Percentiles rank a stretch among this genome's conserved stretches.
These are phyloP conservation scores for Eimeria maxima DNA, from an alignment of 169 alveolate species.

Conservation along the genomic window DNA sequence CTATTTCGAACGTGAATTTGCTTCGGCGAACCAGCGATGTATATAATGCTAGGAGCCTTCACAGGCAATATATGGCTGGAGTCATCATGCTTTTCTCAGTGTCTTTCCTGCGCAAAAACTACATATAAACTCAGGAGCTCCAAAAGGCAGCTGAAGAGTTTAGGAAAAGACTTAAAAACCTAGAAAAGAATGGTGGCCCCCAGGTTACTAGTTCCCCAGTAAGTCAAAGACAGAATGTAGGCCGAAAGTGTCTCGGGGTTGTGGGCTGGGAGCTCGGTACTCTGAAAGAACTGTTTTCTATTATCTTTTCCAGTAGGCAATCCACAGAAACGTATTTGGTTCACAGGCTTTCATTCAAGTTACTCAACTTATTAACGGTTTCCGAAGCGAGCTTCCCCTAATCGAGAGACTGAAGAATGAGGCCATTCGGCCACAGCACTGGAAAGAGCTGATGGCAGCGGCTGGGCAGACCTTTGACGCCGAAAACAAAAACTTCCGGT, in stretches of 20 bases:
- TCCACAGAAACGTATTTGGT: neutral
- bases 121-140: conserved; percentile 82
- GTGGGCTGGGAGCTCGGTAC: neutral
- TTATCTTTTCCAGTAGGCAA: neutral
- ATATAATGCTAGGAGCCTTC: neutral
- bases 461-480: conserved; percentile 87
- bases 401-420: conserved; percentile 93
- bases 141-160: conserved; percentile 93
- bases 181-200: conserved; percentile 84
- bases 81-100: neutral
- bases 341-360: conserved; percentile 90
- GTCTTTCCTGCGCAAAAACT: neutral
- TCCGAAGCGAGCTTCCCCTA: conserved; percentile 93
- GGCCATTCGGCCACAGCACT: conserved; percentile 95
- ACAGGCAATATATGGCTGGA: neutral
- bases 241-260: neutral
- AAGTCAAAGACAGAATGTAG: neutral
- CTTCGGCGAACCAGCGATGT: neutral
- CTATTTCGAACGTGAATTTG: neutral
- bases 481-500: conserved; percentile 91
- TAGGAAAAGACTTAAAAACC: conserved; percentile 91
- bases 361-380: conserved; percentile 90
- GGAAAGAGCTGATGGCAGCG: conserved; percentile 91
- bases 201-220: conserved; percentile 65
- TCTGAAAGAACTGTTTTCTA: neutral